Evolutionary conservation across 1,284 basidiomycete species (phyloP).

Genomic region (Cutaneotrichosporon cavernicola): DNA sequence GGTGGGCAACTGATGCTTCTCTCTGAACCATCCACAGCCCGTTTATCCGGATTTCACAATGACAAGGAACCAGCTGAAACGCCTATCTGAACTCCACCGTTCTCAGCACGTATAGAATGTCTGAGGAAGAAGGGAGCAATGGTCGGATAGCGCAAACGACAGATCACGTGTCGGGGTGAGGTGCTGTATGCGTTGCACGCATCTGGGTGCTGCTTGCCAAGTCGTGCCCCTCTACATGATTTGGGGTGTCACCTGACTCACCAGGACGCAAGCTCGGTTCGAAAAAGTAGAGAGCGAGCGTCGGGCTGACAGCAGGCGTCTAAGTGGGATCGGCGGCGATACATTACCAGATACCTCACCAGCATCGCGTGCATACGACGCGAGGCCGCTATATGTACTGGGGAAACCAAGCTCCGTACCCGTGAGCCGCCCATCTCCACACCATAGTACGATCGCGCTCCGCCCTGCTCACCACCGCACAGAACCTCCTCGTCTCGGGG

Average conservation of each 20-base stretch:
- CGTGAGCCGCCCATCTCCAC: constrained; percentile 27
- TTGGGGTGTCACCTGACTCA: not conserved
- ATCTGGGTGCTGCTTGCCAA: constrained; percentile 16
- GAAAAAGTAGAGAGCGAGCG: constrained; percentile 20
- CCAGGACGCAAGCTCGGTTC: constrained; percentile 27
- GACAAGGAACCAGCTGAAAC: too few species aligned
- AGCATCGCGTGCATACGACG: too few species aligned
- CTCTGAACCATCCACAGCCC: not conserved
- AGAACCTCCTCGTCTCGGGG: constrained; percentile 25
- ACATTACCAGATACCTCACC: too few species aligned
- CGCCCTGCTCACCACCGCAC: constrained; percentile 20
- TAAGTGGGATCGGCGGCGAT: too few species aligned
- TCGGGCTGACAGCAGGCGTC: not conserved
- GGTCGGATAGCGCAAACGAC: not conserved
- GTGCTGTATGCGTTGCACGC: constrained; percentile 20
- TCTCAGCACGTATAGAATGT: constrained; percentile 26
- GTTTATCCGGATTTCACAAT: not conserved
- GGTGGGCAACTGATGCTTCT: not conserved
- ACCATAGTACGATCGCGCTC: constrained; percentile 21
- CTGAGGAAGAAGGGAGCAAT: constrained; percentile 18
- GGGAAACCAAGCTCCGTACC: constrained; percentile 18
- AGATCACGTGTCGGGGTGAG: constrained; percentile 23
- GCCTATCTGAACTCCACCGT: constrained; percentile 9
- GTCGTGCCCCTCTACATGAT: constrained; percentile 19
- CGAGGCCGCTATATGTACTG: constrained; percentile 25